Conservation (phyloP, 345 rosid genomes). For the Brassica nigra region DNA sequence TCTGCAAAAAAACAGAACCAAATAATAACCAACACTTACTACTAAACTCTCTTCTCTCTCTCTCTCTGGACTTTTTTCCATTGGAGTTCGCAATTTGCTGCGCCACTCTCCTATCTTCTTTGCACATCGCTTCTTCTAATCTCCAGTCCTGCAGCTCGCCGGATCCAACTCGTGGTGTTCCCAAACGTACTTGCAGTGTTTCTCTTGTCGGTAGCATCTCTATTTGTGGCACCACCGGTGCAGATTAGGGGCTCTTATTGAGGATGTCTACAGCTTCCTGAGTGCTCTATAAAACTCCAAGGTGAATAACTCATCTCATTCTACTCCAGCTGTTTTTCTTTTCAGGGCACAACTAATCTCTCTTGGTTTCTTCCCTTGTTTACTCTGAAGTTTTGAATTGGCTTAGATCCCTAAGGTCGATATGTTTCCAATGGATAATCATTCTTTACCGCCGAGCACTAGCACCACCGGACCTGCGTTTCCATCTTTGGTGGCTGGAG, state of each 20-base stretch:
- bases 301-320: constrained; percentile 19
- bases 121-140: background rate
- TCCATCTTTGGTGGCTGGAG: constrained; percentile 11
- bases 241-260: constrained; percentile 6
- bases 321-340: background rate
- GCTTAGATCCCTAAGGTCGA: constrained; percentile 7
- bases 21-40: constrained; percentile 20
- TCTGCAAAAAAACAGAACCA: constrained; percentile 14
- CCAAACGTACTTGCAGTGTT: background rate
- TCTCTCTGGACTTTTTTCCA: background rate
- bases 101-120: constrained; percentile 26
- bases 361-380: background rate
- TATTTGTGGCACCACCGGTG: background rate
- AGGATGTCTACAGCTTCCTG: background rate
- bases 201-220: constrained; percentile 8
- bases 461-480: constrained; percentile 30
- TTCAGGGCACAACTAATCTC: background rate
- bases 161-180: background rate
- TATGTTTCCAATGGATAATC: constrained; percentile 27
- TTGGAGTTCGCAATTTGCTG: constrained; percentile 33
- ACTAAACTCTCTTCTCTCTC: background rate
- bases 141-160: background rate
- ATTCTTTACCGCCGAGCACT: constrained; percentile 23
- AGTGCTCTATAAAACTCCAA: background rate
- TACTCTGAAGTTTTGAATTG: background rate